Evolutionary conservation across 345 rosid genomes (phyloP), one percentile per base, ranked within the genome.

Genomic region (Populus ilicifolia): DNA sequence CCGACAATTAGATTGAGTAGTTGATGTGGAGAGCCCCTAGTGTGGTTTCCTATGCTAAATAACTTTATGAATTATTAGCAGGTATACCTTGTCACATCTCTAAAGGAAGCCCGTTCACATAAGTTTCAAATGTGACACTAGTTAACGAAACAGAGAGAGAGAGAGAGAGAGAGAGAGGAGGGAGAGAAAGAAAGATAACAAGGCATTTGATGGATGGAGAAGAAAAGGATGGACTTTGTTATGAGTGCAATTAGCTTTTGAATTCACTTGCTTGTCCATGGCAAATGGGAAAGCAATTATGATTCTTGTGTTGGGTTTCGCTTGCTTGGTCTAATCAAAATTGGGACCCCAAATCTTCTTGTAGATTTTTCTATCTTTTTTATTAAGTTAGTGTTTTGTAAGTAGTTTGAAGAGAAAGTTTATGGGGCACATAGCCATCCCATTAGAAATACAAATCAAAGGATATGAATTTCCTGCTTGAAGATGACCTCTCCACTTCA

Each of bases 341-440:
- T 38, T 33, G 33, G 75, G 75, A 71, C 63, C 75, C 70, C 65
- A 23, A 50, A 70, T 70, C 66, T 70, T 66, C 7, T 4, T 10
- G 20, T 20, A 54, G 74, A 69, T 77, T 69, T 56, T 21, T 38
- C 11, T 59, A 20, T 23, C 30, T 33, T 41, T 17, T 38, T 56
- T 20, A 50, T 73, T 7, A 29, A 52, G 14, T 75, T 3, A 23
- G 46, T 77, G 63, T 44, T 61, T 59, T 43, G 69, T 59, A 70
- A 77, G 69, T 70, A 70, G 75, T 70, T 70, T 77, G 80, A 69
- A 69, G 79, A 59, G 62, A 76, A 50, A 61, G 74, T 70, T 70
- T 69, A 77, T 70, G 10, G 54, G 29, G 14, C 29, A 23, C 10
- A n/a, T 56, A n/a, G 6, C 27, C 63, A 56, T 56, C 64, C 64